A percentile compares a stretch with the other conserved stretches of the same genome.
These are phyloP conservation scores for Coemansia sp. DNA, from an alignment of 192 early-diverging fungal species.

Conservation along the genomic window DNA sequence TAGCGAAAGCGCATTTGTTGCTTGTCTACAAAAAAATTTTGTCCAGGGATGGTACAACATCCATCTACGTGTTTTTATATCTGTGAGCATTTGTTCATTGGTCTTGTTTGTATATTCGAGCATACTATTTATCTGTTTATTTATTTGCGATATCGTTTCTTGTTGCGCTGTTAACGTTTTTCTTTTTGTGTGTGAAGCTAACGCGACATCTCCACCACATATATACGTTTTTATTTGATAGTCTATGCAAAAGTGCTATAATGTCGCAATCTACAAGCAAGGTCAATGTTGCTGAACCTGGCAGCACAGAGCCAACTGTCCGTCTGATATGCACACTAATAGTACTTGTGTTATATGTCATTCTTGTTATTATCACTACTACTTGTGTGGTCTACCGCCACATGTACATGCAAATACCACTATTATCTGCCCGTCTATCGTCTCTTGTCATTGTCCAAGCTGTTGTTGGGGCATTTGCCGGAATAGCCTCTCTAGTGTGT, in stretches of 20 bases:
- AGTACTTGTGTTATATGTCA: constrained; percentile 21
- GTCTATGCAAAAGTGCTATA: neutral
- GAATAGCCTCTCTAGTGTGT: constrained; percentile 19
- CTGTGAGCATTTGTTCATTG: too few species aligned
- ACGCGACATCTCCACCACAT: neutral
- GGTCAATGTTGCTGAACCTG: neutral
- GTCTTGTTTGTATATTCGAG: too few species aligned
- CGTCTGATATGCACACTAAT: constrained; percentile 17
- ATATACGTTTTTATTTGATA: neutral
- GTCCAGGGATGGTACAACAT: neutral
- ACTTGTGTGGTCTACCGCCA: constrained; percentile 23
- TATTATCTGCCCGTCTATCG: constrained; percentile 22
- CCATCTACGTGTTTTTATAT: too few species aligned
- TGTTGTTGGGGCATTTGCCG: constrained; percentile 9
- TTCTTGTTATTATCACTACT: constrained; percentile 19
- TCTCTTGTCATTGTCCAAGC: constrained; percentile 29
- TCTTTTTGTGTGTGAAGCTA: neutral
- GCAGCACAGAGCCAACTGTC: constrained; percentile 7
- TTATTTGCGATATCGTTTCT: neutral
- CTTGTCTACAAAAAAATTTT: neutral
- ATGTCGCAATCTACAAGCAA: neutral
- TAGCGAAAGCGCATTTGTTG: neutral
- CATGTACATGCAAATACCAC: constrained; percentile 8
- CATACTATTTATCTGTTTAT: neutral
- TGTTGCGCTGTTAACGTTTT: neutral